phyloP scores from a whole-genome alignment of 2,329 filamentous ascomycete genomes.

The Elsinoe australis region DNA sequence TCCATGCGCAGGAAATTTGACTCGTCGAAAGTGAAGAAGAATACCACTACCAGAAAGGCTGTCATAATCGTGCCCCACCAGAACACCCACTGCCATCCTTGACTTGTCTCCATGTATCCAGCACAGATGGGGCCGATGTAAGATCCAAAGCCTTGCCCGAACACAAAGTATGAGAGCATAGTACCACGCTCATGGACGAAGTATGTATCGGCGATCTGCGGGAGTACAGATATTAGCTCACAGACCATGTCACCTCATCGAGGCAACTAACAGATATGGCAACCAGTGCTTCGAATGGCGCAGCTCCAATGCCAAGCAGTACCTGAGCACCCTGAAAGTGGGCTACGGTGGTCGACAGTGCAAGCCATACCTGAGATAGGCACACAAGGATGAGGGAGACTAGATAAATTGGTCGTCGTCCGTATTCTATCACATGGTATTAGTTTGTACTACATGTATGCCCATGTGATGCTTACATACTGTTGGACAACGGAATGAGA shows the following conservation, averaged over 20 bases:
- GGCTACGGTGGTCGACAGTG: conserved; percentile 18
- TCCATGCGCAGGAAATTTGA: conserved; percentile 21
- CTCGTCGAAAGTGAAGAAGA: conserved; percentile 34
- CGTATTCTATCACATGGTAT: conserved; percentile 15
- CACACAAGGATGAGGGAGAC: conserved; percentile 16
- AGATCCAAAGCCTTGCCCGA: conserved; percentile 30
- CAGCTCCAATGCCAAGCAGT: conserved; percentile 18
- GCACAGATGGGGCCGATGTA: conserved; percentile 34
- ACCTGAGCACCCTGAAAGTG: conserved; percentile 19
- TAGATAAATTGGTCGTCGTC: conserved; percentile 19
- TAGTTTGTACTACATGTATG: too few relatives aligned
- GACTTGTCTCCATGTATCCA: conserved; percentile 34
- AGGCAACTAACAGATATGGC: conserved; percentile 12
- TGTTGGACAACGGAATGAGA: conserved; percentile 20
- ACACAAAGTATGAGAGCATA: conserved; percentile 17
- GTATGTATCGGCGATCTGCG: conserved; percentile 17
- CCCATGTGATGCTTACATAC: conserved; percentile 4
- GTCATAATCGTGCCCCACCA: conserved; percentile 32
- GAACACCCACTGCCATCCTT: conserved; percentile 34
- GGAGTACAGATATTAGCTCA: neutral
- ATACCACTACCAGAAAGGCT: conserved; percentile 26
- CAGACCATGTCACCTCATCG: neutral
- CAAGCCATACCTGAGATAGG: conserved; percentile 19
- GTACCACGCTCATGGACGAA: conserved; percentile 19
- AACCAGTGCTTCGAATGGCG: conserved; percentile 19